phyloP scores from a whole-genome alignment of 768 basidiomycete genomes.

The Suillus weaverae region DNA sequence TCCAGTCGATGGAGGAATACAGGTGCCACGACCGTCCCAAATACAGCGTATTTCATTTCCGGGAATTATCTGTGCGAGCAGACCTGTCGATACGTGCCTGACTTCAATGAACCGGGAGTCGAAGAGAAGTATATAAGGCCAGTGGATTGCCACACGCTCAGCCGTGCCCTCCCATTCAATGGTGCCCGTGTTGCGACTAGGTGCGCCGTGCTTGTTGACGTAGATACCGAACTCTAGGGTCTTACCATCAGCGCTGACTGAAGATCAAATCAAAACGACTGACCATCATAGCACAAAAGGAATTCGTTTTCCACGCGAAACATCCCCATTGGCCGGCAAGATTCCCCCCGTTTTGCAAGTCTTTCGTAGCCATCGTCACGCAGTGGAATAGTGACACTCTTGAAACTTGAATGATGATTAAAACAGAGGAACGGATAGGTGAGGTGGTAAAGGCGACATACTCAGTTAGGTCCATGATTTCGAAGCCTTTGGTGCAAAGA shows the following conservation, averaged over 20 bases:
- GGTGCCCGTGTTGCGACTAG: constrained; percentile 63
- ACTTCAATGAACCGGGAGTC: constrained; percentile 91
- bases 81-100: constrained; percentile 77
- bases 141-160: constrained; percentile 85
- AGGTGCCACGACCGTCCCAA: constrained; percentile 78
- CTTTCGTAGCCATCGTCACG: constrained; percentile 71
- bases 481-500: constrained; percentile 91
- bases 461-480: constrained; percentile 96
- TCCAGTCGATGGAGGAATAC: constrained; percentile 24
- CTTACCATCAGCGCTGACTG: constrained; percentile 7
- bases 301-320: constrained; percentile 90
- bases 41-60: constrained; percentile 83
- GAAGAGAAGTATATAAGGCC: constrained; percentile 85
- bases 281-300: constrained; percentile 86
- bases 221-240: constrained; percentile 83
- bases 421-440: background rate
- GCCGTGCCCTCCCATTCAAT: constrained; percentile 96
- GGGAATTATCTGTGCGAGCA: constrained; percentile 78
- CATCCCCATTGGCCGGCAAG: constrained; percentile 84
- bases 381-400: constrained; percentile 86
- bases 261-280: constrained; percentile 16
- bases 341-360: constrained; percentile 78
- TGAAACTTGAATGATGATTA: constrained; percentile 51
- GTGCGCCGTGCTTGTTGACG: constrained; percentile 89
- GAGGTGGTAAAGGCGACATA: constrained; percentile 38